Base-by-base conservation (phyloP, 2,329 filamentous ascomycete genomes). In the Aspergillus uvarum region DNA sequence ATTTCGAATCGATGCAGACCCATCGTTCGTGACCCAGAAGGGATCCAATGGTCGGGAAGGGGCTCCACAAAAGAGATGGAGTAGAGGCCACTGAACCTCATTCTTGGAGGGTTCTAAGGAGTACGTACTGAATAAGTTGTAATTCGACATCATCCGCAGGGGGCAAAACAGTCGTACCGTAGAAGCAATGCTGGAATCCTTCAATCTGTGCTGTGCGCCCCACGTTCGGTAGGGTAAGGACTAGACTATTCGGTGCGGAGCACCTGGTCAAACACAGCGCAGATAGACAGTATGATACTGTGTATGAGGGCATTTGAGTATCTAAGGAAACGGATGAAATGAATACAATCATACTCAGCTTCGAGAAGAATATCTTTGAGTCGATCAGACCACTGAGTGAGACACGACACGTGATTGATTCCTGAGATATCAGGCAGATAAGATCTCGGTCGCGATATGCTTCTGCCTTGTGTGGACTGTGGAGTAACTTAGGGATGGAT, bases 341-440 rank as follows among this genome's bases (percentile, higher is more conserved):
- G 32, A 35, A 12, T 12, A 16, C 12, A 16, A 5, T 35, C 8
- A 22, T 4, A 38, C 12, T 11, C 26, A 11, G n/a, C 24, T 29
- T 31, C 8, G n/a, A 51, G 31, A 32, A 16, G 38, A 38, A 22
- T 22, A 52, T 42, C 22, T 52, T 52, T 14, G 21, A 22, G 31
- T n/a, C 31, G 10, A 16, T 12, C 0, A n/a, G n/a, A 54, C 26
- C 22, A 19, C 26, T 29, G 26, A 42, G 24, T 35, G 53, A 55
- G 5, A 7, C 22, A 26, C 24, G 24, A 35, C 53, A 55, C 53
- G 53, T 55, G 44, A 24, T 10, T 29, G 26, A 19, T 47, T 22
- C 42, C 53, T 55, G 42, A 55, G 42, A 55, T 32, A 29, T 48
- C 53, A 55, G 53, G 53, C 53, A 32, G 11, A 10, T 1, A 29